Evolutionary conservation across 164 flowering plant genomes (phyloP), one percentile per base, ranked within the genome.

Genomic region (Vitis riparia): DNA sequence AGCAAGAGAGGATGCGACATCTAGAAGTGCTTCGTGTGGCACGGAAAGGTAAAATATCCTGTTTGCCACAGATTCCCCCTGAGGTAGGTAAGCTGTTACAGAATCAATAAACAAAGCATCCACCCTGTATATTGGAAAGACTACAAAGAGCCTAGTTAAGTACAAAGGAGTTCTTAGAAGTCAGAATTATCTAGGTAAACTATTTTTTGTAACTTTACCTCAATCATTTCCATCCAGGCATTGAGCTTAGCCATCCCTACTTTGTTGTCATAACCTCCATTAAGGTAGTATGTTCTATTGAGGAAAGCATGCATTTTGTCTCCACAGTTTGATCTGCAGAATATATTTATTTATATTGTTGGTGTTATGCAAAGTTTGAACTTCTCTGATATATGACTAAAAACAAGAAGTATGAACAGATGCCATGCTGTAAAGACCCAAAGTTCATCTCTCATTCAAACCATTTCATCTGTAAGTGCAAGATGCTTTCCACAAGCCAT

Each of bases 21-120:
- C 90, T 19, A 80, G 65, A 60, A 85, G 85, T 47, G 86, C 85
- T 78, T 88, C 88, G 76, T 83, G 92, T 58, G 89, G 92, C 60
- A 88, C 86, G 48, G 90, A 83, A 48, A 88, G 88, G 80, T 86
- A 88, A 67, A 88, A 88, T 52, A 88, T 83, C 79, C 89, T 75
- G 77, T 88, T 88, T 55, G 87, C 82, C 74, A 66, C 74, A 62
- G 76, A 73, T 48, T 60, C 75, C 10, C 76, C 88, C 93, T 89
- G 84, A 73, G 66, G 69, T 56, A 65, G 70, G 76, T 61, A 71
- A 79, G 76, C 78, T 80, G 68, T 74, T 57, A 73, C 51, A 63
- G 59, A 72, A 70, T 73, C 55, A 71, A 68, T 59, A 29, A 65
- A 29, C 65, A 53, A 59, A 59, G 53, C 17, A 65, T 61, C 63